Conservation (phyloP, 2,329 filamentous ascomycete genomes). For the Lachnellula suecica region DNA sequence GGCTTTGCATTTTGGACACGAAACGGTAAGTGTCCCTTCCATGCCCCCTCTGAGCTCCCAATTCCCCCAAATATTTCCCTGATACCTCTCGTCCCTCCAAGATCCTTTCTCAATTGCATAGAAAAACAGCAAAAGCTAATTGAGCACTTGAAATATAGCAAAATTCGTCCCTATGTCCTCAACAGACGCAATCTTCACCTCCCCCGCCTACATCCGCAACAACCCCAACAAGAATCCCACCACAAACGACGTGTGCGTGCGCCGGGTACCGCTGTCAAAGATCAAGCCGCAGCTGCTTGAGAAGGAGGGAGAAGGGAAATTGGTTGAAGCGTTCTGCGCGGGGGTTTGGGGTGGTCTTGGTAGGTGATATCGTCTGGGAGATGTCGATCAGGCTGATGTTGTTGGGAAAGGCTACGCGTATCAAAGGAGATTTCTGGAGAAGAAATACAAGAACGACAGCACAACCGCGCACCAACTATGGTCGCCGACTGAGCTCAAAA, state of each 20-base stretch:
- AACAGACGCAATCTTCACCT: slow-evolving; percentile 61
- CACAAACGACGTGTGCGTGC: slow-evolving; percentile 63
- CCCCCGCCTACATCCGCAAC: slow-evolving; percentile 53
- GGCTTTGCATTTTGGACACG: slow-evolving; percentile 24
- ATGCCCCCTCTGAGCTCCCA: background rate
- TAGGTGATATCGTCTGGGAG: slow-evolving; percentile 38
- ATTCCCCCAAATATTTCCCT: background rate
- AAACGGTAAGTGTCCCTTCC: slow-evolving; percentile 5
- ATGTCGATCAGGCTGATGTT: too few species aligned
- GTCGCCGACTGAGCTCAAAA: slow-evolving; percentile 52
- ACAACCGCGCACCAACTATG: slow-evolving; percentile 62
- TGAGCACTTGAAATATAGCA: slow-evolving; percentile 15
- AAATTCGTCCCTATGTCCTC: slow-evolving; percentile 52
- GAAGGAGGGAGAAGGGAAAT: slow-evolving; percentile 63
- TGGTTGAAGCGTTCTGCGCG: slow-evolving; percentile 35
- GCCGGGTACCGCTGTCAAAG: slow-evolving; percentile 59
- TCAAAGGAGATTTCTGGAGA: slow-evolving; percentile 57
- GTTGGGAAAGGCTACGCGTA: slow-evolving; percentile 52
- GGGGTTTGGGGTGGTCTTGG: slow-evolving; percentile 41
- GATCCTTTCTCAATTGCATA: background rate
- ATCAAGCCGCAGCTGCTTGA: slow-evolving; percentile 65
- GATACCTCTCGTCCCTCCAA: background rate
- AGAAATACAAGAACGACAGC: slow-evolving; percentile 54
- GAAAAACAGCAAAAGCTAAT: slow-evolving; percentile 5
- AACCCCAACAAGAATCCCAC: slow-evolving; percentile 64